These are phyloP conservation scores for Phoma sp. DNA, from an alignment of 2,329 filamentous ascomycete genomes.

Conservation along the genomic window DNA sequence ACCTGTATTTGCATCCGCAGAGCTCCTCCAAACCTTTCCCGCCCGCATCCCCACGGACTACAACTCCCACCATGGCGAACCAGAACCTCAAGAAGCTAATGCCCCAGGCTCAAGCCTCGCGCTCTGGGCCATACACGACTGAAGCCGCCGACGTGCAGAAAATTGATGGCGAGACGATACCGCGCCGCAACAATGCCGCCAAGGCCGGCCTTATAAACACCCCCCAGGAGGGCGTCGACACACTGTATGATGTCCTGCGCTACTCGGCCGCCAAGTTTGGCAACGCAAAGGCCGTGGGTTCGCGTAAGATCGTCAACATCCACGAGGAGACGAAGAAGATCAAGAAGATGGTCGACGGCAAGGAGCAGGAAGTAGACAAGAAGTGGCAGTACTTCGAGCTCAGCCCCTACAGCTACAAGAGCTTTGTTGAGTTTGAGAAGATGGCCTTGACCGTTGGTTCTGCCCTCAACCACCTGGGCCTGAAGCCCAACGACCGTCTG, in stretches of 20 bases:
- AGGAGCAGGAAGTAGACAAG: slow-evolving; percentile 82
- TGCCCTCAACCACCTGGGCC: slow-evolving; percentile 75
- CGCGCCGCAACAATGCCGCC: slow-evolving; percentile 73
- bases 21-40: slow-evolving; percentile 13
- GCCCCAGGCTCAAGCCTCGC: slow-evolving; percentile 56
- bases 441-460: slow-evolving; percentile 72
- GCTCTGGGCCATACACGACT: slow-evolving; percentile 76
- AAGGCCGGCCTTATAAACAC: slow-evolving; percentile 72
- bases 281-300: slow-evolving; percentile 64
- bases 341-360: slow-evolving; percentile 84
- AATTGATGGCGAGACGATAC: slow-evolving; percentile 81
- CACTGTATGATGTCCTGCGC: slow-evolving; percentile 79
- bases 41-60: neutral
- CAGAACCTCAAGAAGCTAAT: slow-evolving; percentile 56
- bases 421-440: slow-evolving; percentile 79
- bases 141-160: slow-evolving; percentile 72
- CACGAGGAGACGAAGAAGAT: slow-evolving; percentile 88
- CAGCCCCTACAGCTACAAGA: slow-evolving; percentile 75
- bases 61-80: slow-evolving; percentile 34
- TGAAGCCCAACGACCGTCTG: slow-evolving; percentile 70
- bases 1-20: slow-evolving; percentile 16
- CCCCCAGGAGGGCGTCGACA: slow-evolving; percentile 73
- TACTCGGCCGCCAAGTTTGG: slow-evolving; percentile 66
- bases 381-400: slow-evolving; percentile 91
- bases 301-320: slow-evolving; percentile 74